Base-by-base conservation (phyloP, 176 grass and related monocot genomes). In the Coix lacrymajobi region DNA sequence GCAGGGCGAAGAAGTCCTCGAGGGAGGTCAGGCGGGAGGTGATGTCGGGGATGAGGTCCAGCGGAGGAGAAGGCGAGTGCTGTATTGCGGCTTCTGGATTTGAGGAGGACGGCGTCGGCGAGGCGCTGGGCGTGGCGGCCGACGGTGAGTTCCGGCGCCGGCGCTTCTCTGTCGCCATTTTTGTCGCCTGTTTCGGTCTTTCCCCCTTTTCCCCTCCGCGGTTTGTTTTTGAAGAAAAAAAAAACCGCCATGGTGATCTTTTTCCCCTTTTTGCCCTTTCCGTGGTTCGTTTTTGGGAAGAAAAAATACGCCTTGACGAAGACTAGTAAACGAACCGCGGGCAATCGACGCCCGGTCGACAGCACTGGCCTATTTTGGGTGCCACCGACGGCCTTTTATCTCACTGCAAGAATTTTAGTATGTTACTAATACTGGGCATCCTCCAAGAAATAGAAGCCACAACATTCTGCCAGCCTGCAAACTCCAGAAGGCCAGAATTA, bases 1-100 rank as follows among this genome's bases (percentile, higher is more conserved):
- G 90, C 52, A 89, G 85, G 77, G 83, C 46, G 73, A 83, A 91
- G 83, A 92, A 92, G 31, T 94, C 88, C 77, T 91, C 87, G 46
- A 94, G 84, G 34, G 89, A 87, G 40, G 74, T 54, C 25, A 97
- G 87, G 70, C 85, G 84, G 44, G 75, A 19, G 17, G 89, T 81
- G 62, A 94, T 83, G 60, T 84, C 81, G 7, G 74, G 80, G 76
- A 94, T 45, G 62, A 90, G 61, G 61, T 91, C 82, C n/a, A 31
- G 38, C 38, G 85, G 87, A 8, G 82, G 89, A 8, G 85, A 94
- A 43, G 85, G 75, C 40, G 72, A 84, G 26, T 9, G 46, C 22
- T 20, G 8, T 9, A 11, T 67, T 36, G 37, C 11, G n/a, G n/a
- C 11, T 12, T 62, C n/a, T 3, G 36, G 5, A 39, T 5, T 61